A percentile compares a stretch with the other conserved stretches of the same genome.
Conservation (phyloP, 106 monocot species). For the Triglochin maritima region DNA sequence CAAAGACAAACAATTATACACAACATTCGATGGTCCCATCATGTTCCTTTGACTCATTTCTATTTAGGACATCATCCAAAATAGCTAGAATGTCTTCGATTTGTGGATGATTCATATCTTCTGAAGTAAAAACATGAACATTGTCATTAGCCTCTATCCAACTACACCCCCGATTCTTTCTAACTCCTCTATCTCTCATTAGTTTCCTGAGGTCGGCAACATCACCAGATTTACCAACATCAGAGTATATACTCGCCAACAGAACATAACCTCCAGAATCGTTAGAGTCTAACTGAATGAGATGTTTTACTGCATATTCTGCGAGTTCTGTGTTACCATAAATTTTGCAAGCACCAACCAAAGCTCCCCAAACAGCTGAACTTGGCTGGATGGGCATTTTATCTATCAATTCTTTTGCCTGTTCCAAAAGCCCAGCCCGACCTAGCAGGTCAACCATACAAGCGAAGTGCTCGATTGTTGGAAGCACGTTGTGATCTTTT, state of each 20-base stretch:
- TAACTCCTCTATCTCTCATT: constrained; percentile 78
- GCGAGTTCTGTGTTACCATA: constrained; percentile 53
- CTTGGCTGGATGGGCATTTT: constrained; percentile 52
- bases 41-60: constrained; percentile 34
- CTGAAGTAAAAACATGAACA: constrained; percentile 62
- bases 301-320: constrained; percentile 45
- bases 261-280: constrained; percentile 81
- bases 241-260: constrained; percentile 64
- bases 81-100: constrained; percentile 30
- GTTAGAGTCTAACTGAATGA: constrained; percentile 41
- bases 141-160: constrained; percentile 75
- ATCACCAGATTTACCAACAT: constrained; percentile 42
- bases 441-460: constrained; percentile 93
- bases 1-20: too few relatives aligned
- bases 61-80: constrained; percentile 33
- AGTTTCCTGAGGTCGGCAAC: constrained; percentile 58
- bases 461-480: constrained; percentile 68
- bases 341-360: constrained; percentile 74
- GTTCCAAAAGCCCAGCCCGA: constrained; percentile 50
- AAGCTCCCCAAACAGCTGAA: constrained; percentile 74
- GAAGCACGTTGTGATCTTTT: constrained; percentile 35
- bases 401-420: constrained; percentile 64
- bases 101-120: constrained; percentile 57
- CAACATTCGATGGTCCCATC: too few relatives aligned
- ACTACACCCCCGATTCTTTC: constrained; percentile 73